phyloP scores from a whole-genome alignment of 2,329 filamentous ascomycete genomes.

The Colletotrichum horii region DNA sequence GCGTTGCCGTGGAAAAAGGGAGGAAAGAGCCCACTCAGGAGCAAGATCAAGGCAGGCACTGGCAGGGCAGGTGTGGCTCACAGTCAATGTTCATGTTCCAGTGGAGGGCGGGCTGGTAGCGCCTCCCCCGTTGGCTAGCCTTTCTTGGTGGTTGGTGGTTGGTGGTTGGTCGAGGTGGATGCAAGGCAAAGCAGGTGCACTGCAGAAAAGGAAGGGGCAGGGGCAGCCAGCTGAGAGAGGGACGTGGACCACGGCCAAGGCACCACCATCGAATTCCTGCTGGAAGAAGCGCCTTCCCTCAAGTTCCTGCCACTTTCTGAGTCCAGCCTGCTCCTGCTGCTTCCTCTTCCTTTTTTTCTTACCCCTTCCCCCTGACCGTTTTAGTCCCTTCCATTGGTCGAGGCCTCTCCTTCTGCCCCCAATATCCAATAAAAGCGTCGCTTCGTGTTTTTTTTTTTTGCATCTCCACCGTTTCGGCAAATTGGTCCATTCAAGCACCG shows the following conservation, averaged over 20 bases:
- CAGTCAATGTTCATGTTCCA: background rate
- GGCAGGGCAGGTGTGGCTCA: background rate
- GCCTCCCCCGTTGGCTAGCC: background rate
- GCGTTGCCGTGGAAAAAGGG: conserved; percentile 30
- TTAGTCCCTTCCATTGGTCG: background rate
- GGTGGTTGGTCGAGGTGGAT: background rate
- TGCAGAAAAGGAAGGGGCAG: background rate
- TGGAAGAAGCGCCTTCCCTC: background rate
- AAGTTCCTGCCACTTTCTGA: background rate
- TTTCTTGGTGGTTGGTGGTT: background rate
- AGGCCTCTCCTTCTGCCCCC: background rate
- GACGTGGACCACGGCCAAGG: background rate
- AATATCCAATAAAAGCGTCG: conserved; percentile 6
- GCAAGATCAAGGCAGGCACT: background rate
- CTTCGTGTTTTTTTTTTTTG: background rate
- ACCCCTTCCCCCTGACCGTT: background rate
- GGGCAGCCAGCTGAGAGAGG: background rate
- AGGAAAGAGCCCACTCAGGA: conserved; percentile 14
- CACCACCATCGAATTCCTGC: background rate
- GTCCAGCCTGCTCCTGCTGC: background rate
- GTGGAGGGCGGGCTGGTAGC: background rate
- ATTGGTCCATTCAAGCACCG: conserved; percentile 25
- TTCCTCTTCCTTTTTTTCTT: background rate
- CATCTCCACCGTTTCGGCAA: conserved; percentile 21
- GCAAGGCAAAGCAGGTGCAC: background rate